Base-by-base conservation (phyloP, 2,329 filamentous ascomycete genomes). In the Nemania serpens region DNA sequence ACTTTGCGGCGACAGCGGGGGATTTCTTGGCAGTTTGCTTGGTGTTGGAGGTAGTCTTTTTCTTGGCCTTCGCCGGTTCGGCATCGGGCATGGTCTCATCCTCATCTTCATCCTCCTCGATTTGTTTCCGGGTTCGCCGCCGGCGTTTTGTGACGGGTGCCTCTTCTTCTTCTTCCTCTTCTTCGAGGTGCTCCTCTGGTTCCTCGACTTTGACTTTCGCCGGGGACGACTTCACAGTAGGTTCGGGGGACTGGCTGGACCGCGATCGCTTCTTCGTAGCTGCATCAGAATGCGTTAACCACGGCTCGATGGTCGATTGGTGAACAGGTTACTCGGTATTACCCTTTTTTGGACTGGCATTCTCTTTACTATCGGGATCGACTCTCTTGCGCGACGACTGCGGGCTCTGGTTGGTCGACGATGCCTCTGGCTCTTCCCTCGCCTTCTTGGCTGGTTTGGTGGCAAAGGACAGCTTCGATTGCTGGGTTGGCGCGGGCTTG, bases 401-500 rank as follows among this genome's bases (percentile, higher is more conserved):
- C 18, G 62, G 46, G 15, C 65, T 63, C 42, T 41, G 52, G 29
- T 66, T 64, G 46, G 60, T 59, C 25, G 64, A 33, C 22, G 63
- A 55, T 52, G 67, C 68, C 42, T 69, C 66, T 20, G 49, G 18
- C 17, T 74, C 72, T 11, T 73, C 63, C 52, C 75, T 73, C 48
- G 73, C 64, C 67, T 77, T 78, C 63, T 75, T 72, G 18, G 69
- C 39, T 2, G 79, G 50, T 71, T 85, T 87, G 50, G 86, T 87
- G 37, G 87, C 86, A 71, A 96, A 96, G 0, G 89, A 84, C 41
- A 96, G 79, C 68, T 88, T 95, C 1, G 91, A 89, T 75, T 97
- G 92, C 74, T 92, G 89, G 39, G 84, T 82, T 12, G 86, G 84
- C 17, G 84, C 79, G 0, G 83, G 76, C 67, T 83, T 84, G 5